Base-by-base conservation (phyloP, 2,329 filamentous ascomycete species). In the Ramichloridium luteum region DNA sequence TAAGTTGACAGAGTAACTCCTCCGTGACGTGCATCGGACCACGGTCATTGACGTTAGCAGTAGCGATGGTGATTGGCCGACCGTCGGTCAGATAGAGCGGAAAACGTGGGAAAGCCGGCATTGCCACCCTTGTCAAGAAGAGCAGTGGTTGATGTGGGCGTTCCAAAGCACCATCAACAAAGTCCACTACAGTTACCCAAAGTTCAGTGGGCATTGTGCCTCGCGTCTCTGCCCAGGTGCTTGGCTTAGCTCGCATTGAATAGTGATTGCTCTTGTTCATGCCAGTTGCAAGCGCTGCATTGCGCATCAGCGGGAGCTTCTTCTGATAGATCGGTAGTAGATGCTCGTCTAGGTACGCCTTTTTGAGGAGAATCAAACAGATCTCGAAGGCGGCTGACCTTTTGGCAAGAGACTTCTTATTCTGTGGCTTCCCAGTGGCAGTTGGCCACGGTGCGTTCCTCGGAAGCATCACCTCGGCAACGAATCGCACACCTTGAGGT, bases 361-460 rank as follows among this genome's bases (percentile, higher is more conserved):
- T 67, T 36, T 72, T 64, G 28, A 77, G 65, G 11, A 98, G 65
- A 39, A 74, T 53, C 2, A 84, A 53, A 48, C 86, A 94, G 30
- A 80, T 73, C 48, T 85, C 73, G 51, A 88, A 96, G 1, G 90
- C 88, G 3, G 86, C 88, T 0, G 86, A 83, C 42, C 82, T 83
- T 54, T 90, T 92, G 4, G 90, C 88, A 12, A 79, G 59, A 16
- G 75, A 67, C 55, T 93, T 96, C 35, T 68, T 81, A 5, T 63
- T 53, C 34, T 77, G 72, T 0, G 72, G 59, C 5, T 60, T 63
- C 4, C 90, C 88, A 9, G 66, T 64, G 4, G 72, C 66, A 16
- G 72, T 74, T 34, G 67, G 70, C 20, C 94, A 61, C 0, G 83
- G 84, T 1, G 84, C 80, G 13, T 66, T 67, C 9, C 76, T 70